Evolutionary conservation across 306 rosid genomes (phyloP).

Genomic region (Cicer chorassanicum): DNA sequence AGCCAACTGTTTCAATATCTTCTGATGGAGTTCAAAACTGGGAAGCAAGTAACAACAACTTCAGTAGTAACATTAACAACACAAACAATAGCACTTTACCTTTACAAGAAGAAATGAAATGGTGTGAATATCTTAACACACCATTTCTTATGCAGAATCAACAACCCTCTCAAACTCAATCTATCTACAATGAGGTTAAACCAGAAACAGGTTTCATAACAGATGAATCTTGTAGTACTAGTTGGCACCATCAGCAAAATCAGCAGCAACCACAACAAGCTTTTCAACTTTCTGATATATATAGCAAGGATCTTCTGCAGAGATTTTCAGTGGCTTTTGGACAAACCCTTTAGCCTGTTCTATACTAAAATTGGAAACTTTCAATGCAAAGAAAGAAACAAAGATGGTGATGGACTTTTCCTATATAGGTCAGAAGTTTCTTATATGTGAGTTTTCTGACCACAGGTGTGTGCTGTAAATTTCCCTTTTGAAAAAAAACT

Average conservation of each 20-base stretch:
- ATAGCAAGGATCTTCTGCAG: slow-evolving; percentile 80
- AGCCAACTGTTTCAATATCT: slow-evolving; percentile 60
- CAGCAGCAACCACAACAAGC: slow-evolving; percentile 40
- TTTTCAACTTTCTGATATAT: slow-evolving; percentile 64
- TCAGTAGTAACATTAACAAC: slow-evolving; percentile 26
- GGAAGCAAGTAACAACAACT: slow-evolving; percentile 51
- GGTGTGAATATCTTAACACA: slow-evolving; percentile 76
- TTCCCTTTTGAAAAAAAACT: slow-evolving; percentile 26
- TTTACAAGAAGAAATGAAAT: slow-evolving; percentile 69
- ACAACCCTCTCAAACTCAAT: slow-evolving; percentile 57
- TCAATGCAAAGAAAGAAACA: slow-evolving; percentile 42
- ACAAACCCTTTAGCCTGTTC: slow-evolving; percentile 63
- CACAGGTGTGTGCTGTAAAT: slow-evolving; percentile 67
- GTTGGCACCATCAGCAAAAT: slow-evolving; percentile 53
- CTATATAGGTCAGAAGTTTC: slow-evolving; percentile 56
- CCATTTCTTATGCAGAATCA: slow-evolving; percentile 63
- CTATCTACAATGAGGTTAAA: slow-evolving; percentile 60
- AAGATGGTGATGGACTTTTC: slow-evolving; percentile 39
- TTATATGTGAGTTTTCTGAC: slow-evolving; percentile 47
- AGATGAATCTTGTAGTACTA: slow-evolving; percentile 49
- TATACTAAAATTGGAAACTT: slow-evolving; percentile 43
- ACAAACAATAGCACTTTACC: slow-evolving; percentile 40
- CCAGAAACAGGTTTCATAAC: slow-evolving; percentile 62
- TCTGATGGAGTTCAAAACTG: slow-evolving; percentile 59
- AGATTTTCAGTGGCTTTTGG: slow-evolving; percentile 93